Conservation (phyloP, 495 filamentous ascomycete species). For the Trichoderma virens region DNA sequence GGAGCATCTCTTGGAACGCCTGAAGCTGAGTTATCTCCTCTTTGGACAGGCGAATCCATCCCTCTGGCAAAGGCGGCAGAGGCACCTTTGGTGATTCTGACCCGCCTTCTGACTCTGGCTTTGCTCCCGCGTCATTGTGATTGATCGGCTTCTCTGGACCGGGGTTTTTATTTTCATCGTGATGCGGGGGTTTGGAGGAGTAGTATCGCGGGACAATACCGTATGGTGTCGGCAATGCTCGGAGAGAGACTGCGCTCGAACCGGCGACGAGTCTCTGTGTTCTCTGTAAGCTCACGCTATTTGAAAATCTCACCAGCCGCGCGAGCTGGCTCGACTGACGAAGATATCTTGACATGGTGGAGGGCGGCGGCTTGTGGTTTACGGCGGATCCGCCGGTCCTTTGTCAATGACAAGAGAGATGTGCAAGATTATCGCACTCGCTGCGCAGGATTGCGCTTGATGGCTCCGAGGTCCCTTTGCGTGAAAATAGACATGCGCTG, state of each 20-base stretch:
- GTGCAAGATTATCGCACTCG: background rate
- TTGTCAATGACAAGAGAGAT: background rate
- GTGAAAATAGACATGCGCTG: background rate
- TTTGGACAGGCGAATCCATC: constrained; percentile 23
- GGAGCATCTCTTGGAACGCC: background rate
- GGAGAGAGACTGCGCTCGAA: background rate
- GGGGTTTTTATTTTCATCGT: background rate
- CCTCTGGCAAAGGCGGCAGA: constrained; percentile 20
- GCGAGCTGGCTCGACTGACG: constrained; percentile 13
- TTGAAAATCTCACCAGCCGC: constrained; percentile 1
- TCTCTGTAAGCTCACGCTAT: background rate
- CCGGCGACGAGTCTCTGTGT: background rate
- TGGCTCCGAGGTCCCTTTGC: background rate
- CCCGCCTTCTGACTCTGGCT: constrained; percentile 16
- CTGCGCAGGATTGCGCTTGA: constrained; percentile 8
- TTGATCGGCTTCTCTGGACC: background rate
- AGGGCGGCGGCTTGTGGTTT: background rate
- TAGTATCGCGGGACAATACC: constrained; percentile 3
- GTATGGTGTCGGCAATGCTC: background rate
- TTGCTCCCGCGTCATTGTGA: constrained; percentile 14
- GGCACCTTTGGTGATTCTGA: constrained; percentile 16
- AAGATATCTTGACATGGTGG: constrained; percentile 10
- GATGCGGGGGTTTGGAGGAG: constrained; percentile 3
- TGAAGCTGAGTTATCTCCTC: constrained; percentile 13
- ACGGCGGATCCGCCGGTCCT: constrained; percentile 10